Evolutionary conservation across 352 stramenopile species (phyloP).

Genomic region (Pythium aquatile): DNA sequence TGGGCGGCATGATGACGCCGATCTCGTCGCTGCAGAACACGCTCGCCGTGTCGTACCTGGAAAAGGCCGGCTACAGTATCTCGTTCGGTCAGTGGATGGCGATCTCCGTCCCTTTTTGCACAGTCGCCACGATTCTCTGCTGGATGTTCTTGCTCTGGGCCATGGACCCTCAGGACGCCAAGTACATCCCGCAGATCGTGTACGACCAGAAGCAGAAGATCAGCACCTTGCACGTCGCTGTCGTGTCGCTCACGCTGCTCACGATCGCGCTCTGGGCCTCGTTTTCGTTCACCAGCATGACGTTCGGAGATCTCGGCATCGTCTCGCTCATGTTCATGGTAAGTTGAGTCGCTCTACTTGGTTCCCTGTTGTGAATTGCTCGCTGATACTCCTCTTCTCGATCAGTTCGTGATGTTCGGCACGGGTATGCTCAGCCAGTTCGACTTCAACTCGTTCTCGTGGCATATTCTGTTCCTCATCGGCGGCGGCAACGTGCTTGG

Average conservation of each 20-base stretch:
- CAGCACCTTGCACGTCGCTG: constrained; percentile 85
- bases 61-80: constrained; percentile 85
- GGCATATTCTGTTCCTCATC: constrained; percentile 93
- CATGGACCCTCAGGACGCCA: constrained; percentile 84
- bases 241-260: constrained; percentile 86
- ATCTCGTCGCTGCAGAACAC: constrained; percentile 92
- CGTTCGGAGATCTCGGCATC: constrained; percentile 91
- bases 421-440: constrained; percentile 89
- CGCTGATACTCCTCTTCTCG: neutral
- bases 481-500: constrained; percentile 90
- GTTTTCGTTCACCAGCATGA: constrained; percentile 80
- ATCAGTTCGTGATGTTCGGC: constrained; percentile 85
- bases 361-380: constrained; percentile 8
- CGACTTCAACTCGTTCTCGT: constrained; percentile 94
- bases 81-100: constrained; percentile 92
- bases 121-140: constrained; percentile 82
- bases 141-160: constrained; percentile 90
- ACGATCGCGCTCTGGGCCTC: constrained; percentile 91
- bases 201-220: constrained; percentile 91
- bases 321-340: constrained; percentile 92
- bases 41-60: constrained; percentile 79
- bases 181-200: constrained; percentile 91
- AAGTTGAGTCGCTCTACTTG: constrained; percentile 7
- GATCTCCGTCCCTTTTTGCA: constrained; percentile 88
- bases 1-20: constrained; percentile 93